Evolutionary conservation across 139 green algal genomes (phyloP).

Genomic region (Chlamydomonas schloesseri): DNA sequence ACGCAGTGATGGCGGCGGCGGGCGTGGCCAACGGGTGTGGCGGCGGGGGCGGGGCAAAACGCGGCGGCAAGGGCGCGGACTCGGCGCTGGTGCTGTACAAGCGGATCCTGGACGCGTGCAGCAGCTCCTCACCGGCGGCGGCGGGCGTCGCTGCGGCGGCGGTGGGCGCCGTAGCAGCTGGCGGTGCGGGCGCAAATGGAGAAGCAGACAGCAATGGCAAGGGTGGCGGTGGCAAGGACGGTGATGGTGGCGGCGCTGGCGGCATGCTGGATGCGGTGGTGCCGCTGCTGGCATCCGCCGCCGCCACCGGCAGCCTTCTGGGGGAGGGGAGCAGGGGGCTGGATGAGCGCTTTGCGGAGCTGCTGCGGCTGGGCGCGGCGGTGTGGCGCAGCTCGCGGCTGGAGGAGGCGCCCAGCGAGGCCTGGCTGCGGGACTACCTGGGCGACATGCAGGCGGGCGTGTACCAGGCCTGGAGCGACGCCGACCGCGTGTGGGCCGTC

Average conservation of each 20-base stretch:
- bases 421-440: not conserved
- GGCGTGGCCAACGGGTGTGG: not conserved
- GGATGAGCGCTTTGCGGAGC: not conserved
- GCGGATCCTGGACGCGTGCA: not conserved
- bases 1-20: not conserved
- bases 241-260: not conserved
- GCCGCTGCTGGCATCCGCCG: not conserved
- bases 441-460: not conserved
- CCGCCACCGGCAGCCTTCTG: not conserved
- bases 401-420: not conserved
- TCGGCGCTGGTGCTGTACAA: not conserved
- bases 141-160: not conserved
- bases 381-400: not conserved
- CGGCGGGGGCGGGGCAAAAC: no score
- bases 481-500: constrained; percentile 1
- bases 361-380: not conserved
- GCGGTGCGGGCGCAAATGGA: not conserved
- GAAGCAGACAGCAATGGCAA: not conserved
- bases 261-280: not conserved
- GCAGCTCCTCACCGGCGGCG: not conserved
- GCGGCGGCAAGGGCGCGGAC: not conserved
- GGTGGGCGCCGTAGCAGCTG: not conserved
- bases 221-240: not conserved
- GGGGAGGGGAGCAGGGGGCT: not conserved
- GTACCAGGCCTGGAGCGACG: not conserved